These are phyloP conservation scores for Lachancea sp. DNA, from an alignment of 805 yeast genomes.

Conservation along the genomic window DNA sequence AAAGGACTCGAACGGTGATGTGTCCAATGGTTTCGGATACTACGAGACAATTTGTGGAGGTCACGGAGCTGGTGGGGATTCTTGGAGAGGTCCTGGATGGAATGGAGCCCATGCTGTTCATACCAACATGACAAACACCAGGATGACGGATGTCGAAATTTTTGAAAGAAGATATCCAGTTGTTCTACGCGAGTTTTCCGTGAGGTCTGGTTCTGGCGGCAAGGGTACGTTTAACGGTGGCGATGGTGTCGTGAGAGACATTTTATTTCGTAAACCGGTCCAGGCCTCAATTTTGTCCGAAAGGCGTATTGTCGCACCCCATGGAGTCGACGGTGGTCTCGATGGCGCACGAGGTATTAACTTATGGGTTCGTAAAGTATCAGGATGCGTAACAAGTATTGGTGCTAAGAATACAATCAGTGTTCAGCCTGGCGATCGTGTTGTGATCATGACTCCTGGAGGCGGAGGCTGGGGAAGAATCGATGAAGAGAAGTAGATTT, in stretches of 20 bases:
- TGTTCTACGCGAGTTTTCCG: constrained; percentile 60
- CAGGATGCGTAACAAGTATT: constrained; percentile 38
- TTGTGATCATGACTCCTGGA: constrained; percentile 71
- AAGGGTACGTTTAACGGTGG: constrained; percentile 70
- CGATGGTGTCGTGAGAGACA: constrained; percentile 77
- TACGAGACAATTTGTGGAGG: constrained; percentile 96
- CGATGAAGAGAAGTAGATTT: neutral
- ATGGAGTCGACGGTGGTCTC: constrained; percentile 78
- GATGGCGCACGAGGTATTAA: constrained; percentile 71
- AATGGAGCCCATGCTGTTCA: constrained; percentile 86
- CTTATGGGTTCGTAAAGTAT: constrained; percentile 40
- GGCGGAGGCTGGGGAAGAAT: constrained; percentile 73
- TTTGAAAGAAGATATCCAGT: constrained; percentile 88
- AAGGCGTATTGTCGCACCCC: constrained; percentile 78
- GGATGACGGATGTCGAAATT: constrained; percentile 87
- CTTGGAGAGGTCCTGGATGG: constrained; percentile 64
- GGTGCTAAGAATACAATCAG: constrained; percentile 68
- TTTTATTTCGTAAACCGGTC: constrained; percentile 68
- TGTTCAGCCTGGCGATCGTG: constrained; percentile 55
- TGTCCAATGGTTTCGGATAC: constrained; percentile 69
- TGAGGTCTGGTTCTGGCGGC: constrained; percentile 77
- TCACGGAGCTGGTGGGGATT: constrained; percentile 64
- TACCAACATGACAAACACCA: constrained; percentile 88
- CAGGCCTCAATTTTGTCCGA: constrained; percentile 80
- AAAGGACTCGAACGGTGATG: constrained; percentile 39